Conservation (phyloP, 116 monocot species). For the Dioscorea cayenensis region DNA sequence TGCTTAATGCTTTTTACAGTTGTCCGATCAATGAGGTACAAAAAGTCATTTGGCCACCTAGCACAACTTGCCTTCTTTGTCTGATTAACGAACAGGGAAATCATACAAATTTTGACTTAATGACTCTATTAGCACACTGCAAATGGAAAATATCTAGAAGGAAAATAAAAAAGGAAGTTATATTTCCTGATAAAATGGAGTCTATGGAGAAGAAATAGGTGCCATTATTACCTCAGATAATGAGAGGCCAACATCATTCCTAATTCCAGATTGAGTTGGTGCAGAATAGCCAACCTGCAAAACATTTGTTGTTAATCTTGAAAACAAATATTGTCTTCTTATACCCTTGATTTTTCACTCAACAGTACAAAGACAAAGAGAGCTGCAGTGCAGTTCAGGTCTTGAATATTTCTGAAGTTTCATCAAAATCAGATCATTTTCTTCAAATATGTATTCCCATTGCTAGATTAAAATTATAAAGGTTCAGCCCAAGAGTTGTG, state of each 20-base stretch:
- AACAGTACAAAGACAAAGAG: no score
- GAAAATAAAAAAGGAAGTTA: background rate
- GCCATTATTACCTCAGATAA: conserved; percentile 35
- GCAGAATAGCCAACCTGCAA: conserved; percentile 56
- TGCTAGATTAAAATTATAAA: background rate
- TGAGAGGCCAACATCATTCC: conserved; percentile 40
- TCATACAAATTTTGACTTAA: background rate
- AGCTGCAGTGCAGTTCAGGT: no score
- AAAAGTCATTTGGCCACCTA: no score
- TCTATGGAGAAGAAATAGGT: background rate
- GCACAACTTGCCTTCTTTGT: no score
- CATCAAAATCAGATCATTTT: no score
- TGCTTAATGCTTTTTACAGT: no score
- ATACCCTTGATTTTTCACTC: no score
- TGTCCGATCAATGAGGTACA: no score
- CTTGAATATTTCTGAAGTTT: no score
- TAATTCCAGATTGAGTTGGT: conserved; percentile 52
- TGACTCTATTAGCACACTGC: background rate
- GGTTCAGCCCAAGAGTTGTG: no score
- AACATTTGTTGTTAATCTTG: background rate
- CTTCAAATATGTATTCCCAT: background rate
- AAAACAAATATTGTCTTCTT: no score
- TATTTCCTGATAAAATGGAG: background rate
- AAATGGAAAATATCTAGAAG: background rate
- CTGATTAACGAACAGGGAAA: no score